phyloP scores from a whole-genome alignment of 2,329 filamentous ascomycete genomes.

The Didymella arachidicola region DNA sequence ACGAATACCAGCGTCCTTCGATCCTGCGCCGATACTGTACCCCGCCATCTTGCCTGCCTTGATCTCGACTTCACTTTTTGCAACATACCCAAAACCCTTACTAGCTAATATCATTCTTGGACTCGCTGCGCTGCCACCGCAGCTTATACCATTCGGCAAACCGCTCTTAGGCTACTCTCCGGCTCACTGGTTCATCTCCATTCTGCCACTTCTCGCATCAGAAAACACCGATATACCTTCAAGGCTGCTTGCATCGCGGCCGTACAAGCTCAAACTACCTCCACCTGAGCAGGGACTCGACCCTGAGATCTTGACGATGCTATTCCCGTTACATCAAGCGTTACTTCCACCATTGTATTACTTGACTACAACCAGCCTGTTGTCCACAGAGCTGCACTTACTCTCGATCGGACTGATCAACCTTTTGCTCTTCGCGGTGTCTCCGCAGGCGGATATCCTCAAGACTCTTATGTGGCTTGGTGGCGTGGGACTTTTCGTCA shows the following conservation, averaged over 20 bases:
- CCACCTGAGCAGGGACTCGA: slow-evolving; percentile 52
- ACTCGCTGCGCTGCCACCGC: slow-evolving; percentile 76
- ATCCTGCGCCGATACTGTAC: slow-evolving; percentile 90
- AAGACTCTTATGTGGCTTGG: slow-evolving; percentile 61
- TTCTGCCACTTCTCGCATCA: slow-evolving; percentile 69
- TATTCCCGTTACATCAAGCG: slow-evolving; percentile 86
- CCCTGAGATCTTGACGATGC: slow-evolving; percentile 66
- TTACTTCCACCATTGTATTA: slow-evolving; percentile 77
- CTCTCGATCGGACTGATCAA: slow-evolving; percentile 85
- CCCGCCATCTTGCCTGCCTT: slow-evolving; percentile 78
- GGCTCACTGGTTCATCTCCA: slow-evolving; percentile 81
- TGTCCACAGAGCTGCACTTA: slow-evolving; percentile 86
- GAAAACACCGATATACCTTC: slow-evolving; percentile 54
- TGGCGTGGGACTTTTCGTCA: slow-evolving; percentile 76
- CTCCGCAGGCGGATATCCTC: slow-evolving; percentile 60
- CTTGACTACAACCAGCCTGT: slow-evolving; percentile 86
- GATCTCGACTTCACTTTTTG: slow-evolving; percentile 76
- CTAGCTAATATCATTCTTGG: slow-evolving; percentile 84
- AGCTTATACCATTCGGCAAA: slow-evolving; percentile 72
- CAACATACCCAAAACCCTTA: slow-evolving; percentile 67
- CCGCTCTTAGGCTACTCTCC: slow-evolving; percentile 66
- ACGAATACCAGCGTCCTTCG: slow-evolving; percentile 78
- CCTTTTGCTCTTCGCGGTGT: slow-evolving; percentile 76
- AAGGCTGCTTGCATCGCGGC: slow-evolving; percentile 43
- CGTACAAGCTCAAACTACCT: slow-evolving; percentile 47